Evolutionary conservation across 2,329 filamentous ascomycete species (phyloP).

Genomic region (Cordyceps javanica): DNA sequence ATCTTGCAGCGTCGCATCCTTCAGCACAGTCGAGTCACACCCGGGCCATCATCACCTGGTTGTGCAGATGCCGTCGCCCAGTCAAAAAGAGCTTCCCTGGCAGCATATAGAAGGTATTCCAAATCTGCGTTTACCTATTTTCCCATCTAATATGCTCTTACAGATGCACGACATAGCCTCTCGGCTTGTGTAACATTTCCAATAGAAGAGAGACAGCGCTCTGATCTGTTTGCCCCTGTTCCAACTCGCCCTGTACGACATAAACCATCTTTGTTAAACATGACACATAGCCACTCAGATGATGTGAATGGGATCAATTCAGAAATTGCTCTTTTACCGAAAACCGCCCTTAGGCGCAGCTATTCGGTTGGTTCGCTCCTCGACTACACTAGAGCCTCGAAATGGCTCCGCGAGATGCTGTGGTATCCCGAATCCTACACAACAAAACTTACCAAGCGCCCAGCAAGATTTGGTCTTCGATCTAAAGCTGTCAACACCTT

Average conservation of each 20-base stretch:
- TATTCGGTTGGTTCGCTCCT: conserved; percentile 24
- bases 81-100: not conserved
- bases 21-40: conserved; percentile 6
- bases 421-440: conserved; percentile 21
- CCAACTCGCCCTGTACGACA: not conserved
- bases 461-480: not conserved
- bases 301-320: not conserved
- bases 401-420: conserved; percentile 29
- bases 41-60: conserved; percentile 14
- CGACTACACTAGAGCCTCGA: conserved; percentile 27
- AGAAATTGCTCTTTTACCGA: not conserved
- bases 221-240: not conserved
- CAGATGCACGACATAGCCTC: conserved; percentile 2
- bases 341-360: conserved; percentile 15
- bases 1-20: conserved; percentile 7
- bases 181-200: conserved; percentile 5
- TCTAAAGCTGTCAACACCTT: not conserved
- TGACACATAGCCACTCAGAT: not conserved
- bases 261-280: not conserved
- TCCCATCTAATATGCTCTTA: not conserved
- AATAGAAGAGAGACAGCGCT: not conserved
- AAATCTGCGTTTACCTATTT: not conserved
- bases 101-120: not conserved
- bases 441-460: conserved; percentile 24
- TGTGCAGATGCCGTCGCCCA: conserved; percentile 8